A percentile compares a stretch with the other conserved stretches of the same genome.
phyloP scores from a whole-genome alignment of 2,329 filamentous ascomycete species.

The Phialophora verrucosa region DNA sequence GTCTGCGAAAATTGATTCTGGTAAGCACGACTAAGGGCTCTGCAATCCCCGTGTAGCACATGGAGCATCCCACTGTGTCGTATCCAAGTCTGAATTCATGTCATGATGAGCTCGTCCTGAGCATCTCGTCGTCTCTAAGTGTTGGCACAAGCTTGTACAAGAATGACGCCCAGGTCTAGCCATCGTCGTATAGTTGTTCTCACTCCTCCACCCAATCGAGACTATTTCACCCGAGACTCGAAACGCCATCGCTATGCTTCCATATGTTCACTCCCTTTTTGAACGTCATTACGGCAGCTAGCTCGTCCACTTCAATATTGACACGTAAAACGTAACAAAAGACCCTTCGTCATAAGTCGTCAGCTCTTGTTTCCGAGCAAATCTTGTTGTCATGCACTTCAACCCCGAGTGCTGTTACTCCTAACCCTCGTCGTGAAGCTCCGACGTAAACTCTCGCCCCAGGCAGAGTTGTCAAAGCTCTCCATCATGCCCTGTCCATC shows the following conservation, averaged over 20 bases:
- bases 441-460: conserved; percentile 89
- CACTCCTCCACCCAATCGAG: neutral
- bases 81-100: neutral
- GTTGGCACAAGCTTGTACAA: conserved; percentile 9
- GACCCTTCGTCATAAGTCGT: conserved; percentile 4
- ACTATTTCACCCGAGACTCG: neutral
- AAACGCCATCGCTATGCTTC: conserved; percentile 32
- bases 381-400: conserved; percentile 6
- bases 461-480: conserved; percentile 85
- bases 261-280: conserved; percentile 13
- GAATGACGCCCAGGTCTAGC: conserved; percentile 2
- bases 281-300: conserved; percentile 8
- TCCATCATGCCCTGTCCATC: conserved; percentile 75
- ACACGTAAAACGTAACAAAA: conserved; percentile 16
- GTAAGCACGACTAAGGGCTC: neutral
- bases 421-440: conserved; percentile 75
- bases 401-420: conserved; percentile 18
- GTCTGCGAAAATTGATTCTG: too few species aligned
- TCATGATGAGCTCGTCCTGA: neutral
- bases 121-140: neutral
- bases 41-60: neutral
- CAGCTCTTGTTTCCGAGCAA: neutral
- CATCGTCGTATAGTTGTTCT: conserved; percentile 3
- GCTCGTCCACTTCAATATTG: conserved; percentile 18
- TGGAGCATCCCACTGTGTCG: neutral